Evolutionary conservation across 768 basidiomycete genomes (phyloP).

Genomic region (Agaricus bisporus): DNA sequence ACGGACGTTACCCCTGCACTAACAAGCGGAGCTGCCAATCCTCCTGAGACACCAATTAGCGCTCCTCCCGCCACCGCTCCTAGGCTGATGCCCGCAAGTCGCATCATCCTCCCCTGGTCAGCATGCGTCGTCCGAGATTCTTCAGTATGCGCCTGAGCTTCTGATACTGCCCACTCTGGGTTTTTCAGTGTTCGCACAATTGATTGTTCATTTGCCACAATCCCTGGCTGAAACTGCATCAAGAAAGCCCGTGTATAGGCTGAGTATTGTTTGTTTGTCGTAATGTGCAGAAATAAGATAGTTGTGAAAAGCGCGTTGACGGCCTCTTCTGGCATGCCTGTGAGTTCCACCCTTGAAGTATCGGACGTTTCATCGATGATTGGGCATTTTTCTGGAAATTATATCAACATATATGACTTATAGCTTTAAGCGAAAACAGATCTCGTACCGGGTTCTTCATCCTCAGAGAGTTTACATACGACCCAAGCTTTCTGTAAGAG

Average conservation of each 20-base stretch:
- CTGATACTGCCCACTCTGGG: constrained; percentile 37
- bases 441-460: constrained; percentile 11
- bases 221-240: constrained; percentile 23
- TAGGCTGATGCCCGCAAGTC: constrained; percentile 42
- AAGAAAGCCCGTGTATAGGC: constrained; percentile 45
- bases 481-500: constrained; percentile 38
- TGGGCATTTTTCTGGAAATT: constrained; percentile 32
- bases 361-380: constrained; percentile 35
- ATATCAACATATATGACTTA: neutral
- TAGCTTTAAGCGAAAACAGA: neutral
- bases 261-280: constrained; percentile 41
- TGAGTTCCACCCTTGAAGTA: constrained; percentile 36
- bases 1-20: constrained; percentile 46
- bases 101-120: constrained; percentile 29
- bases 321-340: constrained; percentile 30
- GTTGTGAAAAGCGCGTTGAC: constrained; percentile 41
- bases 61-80: constrained; percentile 51
- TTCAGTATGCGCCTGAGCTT: constrained; percentile 37
- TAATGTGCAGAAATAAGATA: constrained; percentile 45
- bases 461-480: constrained; percentile 30
- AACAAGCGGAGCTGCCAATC: constrained; percentile 51
- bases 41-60: constrained; percentile 52
- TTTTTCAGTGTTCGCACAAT: constrained; percentile 43
- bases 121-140: constrained; percentile 35
- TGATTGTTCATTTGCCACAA: constrained; percentile 33